phyloP scores from a whole-genome alignment of 140 eudicot genomes.

The Cichorium intybus region DNA sequence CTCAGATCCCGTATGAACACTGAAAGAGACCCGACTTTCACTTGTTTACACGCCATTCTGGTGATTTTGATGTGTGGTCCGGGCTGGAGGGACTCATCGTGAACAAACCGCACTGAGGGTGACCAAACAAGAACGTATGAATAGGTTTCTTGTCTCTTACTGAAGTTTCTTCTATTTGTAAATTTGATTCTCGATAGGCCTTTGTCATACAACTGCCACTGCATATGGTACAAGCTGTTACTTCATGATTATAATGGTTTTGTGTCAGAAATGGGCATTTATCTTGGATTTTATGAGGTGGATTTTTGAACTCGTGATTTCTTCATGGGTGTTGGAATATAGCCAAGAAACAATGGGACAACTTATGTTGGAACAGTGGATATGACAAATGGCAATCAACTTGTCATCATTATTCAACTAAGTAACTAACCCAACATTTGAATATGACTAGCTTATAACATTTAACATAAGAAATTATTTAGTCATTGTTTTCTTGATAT shows the following conservation, averaged over 20 bases:
- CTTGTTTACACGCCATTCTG: slow-evolving; percentile 29
- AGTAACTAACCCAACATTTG: neutral
- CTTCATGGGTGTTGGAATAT: slow-evolving; percentile 34
- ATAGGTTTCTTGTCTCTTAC: slow-evolving; percentile 23
- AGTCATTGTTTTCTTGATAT: slow-evolving; percentile 1
- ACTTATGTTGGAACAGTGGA: slow-evolving; percentile 26
- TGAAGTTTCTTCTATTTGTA: slow-evolving; percentile 8
- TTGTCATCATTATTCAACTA: slow-evolving; percentile 60
- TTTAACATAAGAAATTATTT: neutral
- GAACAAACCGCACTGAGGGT: slow-evolving; percentile 63
- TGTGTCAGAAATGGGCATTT: neutral
- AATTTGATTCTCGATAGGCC: slow-evolving; percentile 3
- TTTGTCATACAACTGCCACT: slow-evolving; percentile 15
- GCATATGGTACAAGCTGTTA: slow-evolving; percentile 24
- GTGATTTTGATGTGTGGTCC: slow-evolving; percentile 30
- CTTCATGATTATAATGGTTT: neutral
- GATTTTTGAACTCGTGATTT: slow-evolving; percentile 15
- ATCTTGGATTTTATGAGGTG: slow-evolving; percentile 10
- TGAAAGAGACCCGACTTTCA: slow-evolving; percentile 18
- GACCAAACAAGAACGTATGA: slow-evolving; percentile 41
- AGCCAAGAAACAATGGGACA: slow-evolving; percentile 29
- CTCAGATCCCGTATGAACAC: neutral
- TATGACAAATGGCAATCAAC: slow-evolving; percentile 59
- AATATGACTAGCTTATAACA: neutral
- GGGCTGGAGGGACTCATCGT: slow-evolving; percentile 34